phyloP scores from a whole-genome alignment of 1,284 basidiomycete genomes.

The Paramarasmius palmivorus region DNA sequence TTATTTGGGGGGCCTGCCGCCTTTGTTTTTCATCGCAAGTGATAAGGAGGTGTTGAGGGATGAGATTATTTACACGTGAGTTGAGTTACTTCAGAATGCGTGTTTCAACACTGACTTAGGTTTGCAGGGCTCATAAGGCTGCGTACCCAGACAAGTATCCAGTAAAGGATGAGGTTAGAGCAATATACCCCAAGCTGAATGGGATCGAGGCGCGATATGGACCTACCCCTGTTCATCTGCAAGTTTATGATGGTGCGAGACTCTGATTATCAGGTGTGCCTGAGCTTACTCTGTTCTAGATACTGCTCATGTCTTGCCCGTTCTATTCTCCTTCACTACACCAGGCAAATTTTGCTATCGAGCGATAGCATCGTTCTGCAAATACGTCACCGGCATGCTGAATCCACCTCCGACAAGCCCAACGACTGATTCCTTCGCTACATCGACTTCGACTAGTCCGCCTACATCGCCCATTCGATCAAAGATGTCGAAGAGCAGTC shows the following conservation, averaged over 20 bases:
- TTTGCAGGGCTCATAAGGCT: constrained; percentile 85
- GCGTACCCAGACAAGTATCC: constrained; percentile 81
- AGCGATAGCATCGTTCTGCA: constrained; percentile 68
- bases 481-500: background rate
- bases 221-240: constrained; percentile 90
- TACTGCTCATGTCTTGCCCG: constrained; percentile 73
- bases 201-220: constrained; percentile 64
- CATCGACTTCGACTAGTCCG: background rate
- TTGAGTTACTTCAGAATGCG: background rate
- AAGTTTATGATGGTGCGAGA: constrained; percentile 80
- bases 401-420: constrained; percentile 15
- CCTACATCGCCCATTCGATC: background rate
- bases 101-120: constrained; percentile 1
- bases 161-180: constrained; percentile 57
- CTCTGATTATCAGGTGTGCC: constrained; percentile 3
- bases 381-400: constrained; percentile 56
- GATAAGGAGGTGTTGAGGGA: constrained; percentile 93
- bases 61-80: constrained; percentile 87
- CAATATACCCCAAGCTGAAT: constrained; percentile 65
- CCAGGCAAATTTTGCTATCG: constrained; percentile 80
- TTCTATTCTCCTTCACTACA: constrained; percentile 82
- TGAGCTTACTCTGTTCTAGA: constrained; percentile 39
- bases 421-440: constrained; percentile 11
- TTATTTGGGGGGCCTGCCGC: constrained; percentile 90
- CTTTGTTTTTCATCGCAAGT: constrained; percentile 83